A percentile compares a stretch with the other conserved stretches of the same genome.
phyloP scores from a whole-genome alignment of 345 rosid genomes.

The Corchorus olitorius region DNA sequence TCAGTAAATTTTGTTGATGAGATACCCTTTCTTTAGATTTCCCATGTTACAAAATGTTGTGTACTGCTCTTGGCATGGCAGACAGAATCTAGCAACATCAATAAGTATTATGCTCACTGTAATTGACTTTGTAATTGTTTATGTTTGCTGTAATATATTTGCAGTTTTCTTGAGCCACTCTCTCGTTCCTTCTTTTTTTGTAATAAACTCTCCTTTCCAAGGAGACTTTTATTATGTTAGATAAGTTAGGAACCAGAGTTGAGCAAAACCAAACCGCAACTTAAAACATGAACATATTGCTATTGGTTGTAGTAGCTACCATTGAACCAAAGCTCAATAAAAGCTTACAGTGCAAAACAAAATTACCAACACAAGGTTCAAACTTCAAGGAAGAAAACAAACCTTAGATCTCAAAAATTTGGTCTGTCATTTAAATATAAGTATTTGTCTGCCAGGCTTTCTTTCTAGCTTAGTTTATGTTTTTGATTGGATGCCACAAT shows the following conservation, averaged over 20 bases:
- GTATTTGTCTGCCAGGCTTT: not conserved
- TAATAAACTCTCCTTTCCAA: not conserved
- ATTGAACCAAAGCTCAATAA: not conserved
- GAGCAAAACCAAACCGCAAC: too few relatives aligned
- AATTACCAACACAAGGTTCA: not conserved
- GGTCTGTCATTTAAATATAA: not conserved
- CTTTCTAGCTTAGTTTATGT: not conserved
- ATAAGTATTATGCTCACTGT: conserved; percentile 5
- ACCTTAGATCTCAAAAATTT: not conserved
- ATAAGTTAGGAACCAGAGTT: too few relatives aligned
- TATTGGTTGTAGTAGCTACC: not conserved
- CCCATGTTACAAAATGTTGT: conserved; percentile 13
- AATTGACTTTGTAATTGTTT: conserved; percentile 17
- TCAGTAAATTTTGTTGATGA: conserved; percentile 6
- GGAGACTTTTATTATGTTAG: too few relatives aligned
- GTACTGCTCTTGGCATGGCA: conserved; percentile 34
- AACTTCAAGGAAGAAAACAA: not conserved
- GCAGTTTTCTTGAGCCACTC: not conserved
- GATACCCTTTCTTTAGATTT: not conserved
- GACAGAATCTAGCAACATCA: conserved; percentile 43
- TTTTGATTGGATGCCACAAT: conserved; percentile 1
- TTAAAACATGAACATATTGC: too few relatives aligned
- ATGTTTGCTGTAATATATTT: conserved; percentile 1
- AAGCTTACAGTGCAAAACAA: not conserved
- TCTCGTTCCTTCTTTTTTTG: not conserved